These are phyloP conservation scores for Saturnispora besseyi DNA, from an alignment of 805 yeast genomes.

Conservation along the genomic window DNA sequence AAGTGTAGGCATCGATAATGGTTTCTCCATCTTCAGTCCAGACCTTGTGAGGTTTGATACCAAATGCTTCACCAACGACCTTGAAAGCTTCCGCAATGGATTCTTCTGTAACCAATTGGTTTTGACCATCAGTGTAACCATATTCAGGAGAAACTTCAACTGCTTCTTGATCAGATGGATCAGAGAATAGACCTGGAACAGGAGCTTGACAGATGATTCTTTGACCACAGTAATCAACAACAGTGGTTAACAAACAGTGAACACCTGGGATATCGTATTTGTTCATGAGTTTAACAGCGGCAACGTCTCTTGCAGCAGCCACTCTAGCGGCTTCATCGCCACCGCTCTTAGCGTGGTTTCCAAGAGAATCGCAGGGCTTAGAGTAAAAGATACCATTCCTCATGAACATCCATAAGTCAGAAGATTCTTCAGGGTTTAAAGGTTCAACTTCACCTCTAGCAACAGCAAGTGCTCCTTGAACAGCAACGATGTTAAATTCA, in stretches of 20 bases:
- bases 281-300: slow-evolving; percentile 61
- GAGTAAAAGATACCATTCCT: slow-evolving; percentile 85
- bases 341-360: slow-evolving; percentile 43
- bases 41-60: slow-evolving; percentile 61
- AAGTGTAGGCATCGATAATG: slow-evolving; percentile 46
- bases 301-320: slow-evolving; percentile 69
- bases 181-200: slow-evolving; percentile 75
- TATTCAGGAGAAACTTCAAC: slow-evolving; percentile 42
- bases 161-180: slow-evolving; percentile 4
- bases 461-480: slow-evolving; percentile 70
- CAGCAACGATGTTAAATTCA: slow-evolving; percentile 71
- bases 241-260: slow-evolving; percentile 67
- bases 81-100: slow-evolving; percentile 48
- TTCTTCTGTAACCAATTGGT: slow-evolving; percentile 39
- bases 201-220: slow-evolving; percentile 90
- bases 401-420: slow-evolving; percentile 56
- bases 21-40: slow-evolving; percentile 37
- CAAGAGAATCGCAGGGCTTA: slow-evolving; percentile 60
- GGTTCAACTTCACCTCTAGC: slow-evolving; percentile 66
- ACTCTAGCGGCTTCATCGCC: slow-evolving; percentile 83
- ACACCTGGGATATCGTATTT: slow-evolving; percentile 54
- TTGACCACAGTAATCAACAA: slow-evolving; percentile 84
- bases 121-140: slow-evolving; percentile 61
- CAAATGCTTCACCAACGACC: slow-evolving; percentile 64
- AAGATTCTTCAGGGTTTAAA: slow-evolving; percentile 68